Percentiles rank a stretch among this genome's conserved stretches.
phyloP scores from a whole-genome alignment of 495 filamentous ascomycete species.

The Penicillium simplicissimum region DNA sequence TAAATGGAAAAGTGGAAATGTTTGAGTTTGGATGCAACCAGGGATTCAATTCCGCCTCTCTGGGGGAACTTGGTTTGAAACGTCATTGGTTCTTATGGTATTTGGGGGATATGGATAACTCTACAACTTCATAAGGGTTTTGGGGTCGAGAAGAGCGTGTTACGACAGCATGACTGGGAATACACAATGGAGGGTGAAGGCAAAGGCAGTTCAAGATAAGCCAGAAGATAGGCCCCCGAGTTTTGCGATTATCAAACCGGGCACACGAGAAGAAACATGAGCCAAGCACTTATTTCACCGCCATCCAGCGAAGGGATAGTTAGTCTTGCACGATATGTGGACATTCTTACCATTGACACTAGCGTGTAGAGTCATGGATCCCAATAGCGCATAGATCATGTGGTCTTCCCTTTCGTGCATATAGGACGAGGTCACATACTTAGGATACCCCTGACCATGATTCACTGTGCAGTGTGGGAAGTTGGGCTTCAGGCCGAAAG shows the following conservation, averaged over 20 bases:
- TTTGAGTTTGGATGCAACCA: background rate
- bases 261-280: background rate
- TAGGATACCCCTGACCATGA: slow-evolving; percentile 61
- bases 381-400: slow-evolving; percentile 25
- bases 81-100: too few species aligned
- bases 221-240: too few species aligned
- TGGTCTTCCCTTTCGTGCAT: slow-evolving; percentile 14
- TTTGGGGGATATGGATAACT: too few species aligned
- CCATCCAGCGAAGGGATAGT: slow-evolving; percentile 53
- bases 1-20: background rate
- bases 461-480: slow-evolving; percentile 66
- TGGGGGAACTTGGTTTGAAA: too few species aligned
- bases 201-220: too few species aligned
- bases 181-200: too few species aligned
- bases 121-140: too few species aligned
- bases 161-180: too few species aligned
- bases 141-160: too few species aligned
- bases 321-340: slow-evolving; percentile 16
- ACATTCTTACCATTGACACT: slow-evolving; percentile 11
- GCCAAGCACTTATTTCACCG: background rate
- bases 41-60: too few species aligned
- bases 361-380: slow-evolving; percentile 18
- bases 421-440: slow-evolving; percentile 45
- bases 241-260: background rate
- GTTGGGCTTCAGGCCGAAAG: slow-evolving; percentile 36